Evolutionary conservation across 306 rosid genomes (phyloP), one percentile per base, ranked within the genome.

Genomic region (Styphnolobium japonicum): DNA sequence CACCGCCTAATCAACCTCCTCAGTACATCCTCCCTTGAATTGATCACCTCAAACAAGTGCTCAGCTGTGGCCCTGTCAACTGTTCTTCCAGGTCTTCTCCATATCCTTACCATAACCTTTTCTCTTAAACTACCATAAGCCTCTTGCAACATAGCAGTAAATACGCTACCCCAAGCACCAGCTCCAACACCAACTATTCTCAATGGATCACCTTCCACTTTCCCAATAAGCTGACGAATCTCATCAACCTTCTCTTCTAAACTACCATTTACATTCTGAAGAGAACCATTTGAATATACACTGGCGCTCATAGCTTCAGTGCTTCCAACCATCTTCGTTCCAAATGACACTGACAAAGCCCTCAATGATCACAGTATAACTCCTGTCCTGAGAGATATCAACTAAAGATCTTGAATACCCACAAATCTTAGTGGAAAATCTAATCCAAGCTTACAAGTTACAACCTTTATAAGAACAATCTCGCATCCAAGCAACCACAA

Each of bases 111-210:
- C 16, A 79, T 73, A 39, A 80, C 89, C 67, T 90, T 86, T 0
- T 87, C 89, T 78, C 94, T 84, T 22, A 90, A 73, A 22, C 83
- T 85, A 56, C 91, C 90, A 58, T 90, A 90, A 72, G 78, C 67
- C 3, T 90, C 92, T 51, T 90, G 94, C 65, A 90, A 61, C 90
- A 90, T 84, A 27, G 92, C 91, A 21, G 70, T 77, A 73, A 87
- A 90, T 2, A 90, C 94, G 43, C 94, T 87, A 48, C 94, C 94
- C 94, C 94, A 89, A 67, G 93, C 93, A 53, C 93, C 93, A 3
- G 93, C 93, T 25, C 93, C 93, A 0, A 87, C 88, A 43, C 91
- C 87, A 55, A 87, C 93, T 33, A 90, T 90, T 85, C 84, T 74
- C n/a, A 90, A 73, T 0, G 94, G 92, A 82, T 87, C 94, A 37